Evolutionary conservation across 2,329 filamentous ascomycete genomes (phyloP).

Genomic region (Boeremia exigua): DNA sequence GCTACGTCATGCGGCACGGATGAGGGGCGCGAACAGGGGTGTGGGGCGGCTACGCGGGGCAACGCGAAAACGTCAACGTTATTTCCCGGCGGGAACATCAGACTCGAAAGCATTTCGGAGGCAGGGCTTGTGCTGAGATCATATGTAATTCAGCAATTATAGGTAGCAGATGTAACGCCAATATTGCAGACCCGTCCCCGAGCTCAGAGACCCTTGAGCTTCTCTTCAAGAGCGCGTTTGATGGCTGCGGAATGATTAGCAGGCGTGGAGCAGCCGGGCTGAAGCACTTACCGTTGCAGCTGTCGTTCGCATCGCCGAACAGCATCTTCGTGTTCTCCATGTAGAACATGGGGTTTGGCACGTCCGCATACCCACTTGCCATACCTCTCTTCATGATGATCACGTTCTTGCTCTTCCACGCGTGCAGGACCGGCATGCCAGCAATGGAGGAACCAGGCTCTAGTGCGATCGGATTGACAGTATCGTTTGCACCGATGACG

Average conservation of each 20-base stretch:
- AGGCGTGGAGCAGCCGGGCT: background rate
- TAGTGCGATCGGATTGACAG: constrained; percentile 87
- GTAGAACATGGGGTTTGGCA: constrained; percentile 92
- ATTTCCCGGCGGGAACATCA: no score
- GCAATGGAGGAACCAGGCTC: constrained; percentile 85
- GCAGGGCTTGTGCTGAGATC: background rate
- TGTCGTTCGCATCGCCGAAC: constrained; percentile 86
- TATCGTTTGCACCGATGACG: constrained; percentile 91
- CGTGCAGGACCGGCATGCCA: constrained; percentile 90
- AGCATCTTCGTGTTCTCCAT: constrained; percentile 90
- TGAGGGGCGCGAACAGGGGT: constrained; percentile 1
- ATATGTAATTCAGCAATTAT: background rate
- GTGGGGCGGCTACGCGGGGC: constrained; percentile 5
- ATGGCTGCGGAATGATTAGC: constrained; percentile 39
- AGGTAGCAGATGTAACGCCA: background rate
- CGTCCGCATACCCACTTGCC: constrained; percentile 88
- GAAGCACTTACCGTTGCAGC: constrained; percentile 67
- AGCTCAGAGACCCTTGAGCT: constrained; percentile 38
- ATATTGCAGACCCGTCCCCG: background rate
- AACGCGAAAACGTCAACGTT: background rate
- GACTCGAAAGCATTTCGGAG: background rate
- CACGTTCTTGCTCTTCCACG: constrained; percentile 93
- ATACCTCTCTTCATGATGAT: constrained; percentile 93
- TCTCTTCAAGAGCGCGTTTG: constrained; percentile 46
- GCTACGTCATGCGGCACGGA: constrained; percentile 16